phyloP scores from a whole-genome alignment of 1,284 basidiomycete genomes.

The Fistulinella cinereoalba region DNA sequence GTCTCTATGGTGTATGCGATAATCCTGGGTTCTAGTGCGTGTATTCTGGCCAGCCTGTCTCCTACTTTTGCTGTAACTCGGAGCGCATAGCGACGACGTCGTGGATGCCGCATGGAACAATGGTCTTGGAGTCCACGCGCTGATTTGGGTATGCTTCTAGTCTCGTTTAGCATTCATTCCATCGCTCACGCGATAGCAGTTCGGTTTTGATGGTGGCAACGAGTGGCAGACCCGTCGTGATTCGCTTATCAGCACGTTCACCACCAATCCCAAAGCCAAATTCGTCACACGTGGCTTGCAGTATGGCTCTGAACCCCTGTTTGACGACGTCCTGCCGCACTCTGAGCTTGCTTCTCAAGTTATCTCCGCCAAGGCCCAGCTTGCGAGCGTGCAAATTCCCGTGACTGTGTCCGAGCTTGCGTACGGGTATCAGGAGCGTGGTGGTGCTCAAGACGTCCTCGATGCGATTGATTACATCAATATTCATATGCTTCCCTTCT shows the following conservation, averaged over 20 bases:
- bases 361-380: conserved; percentile 44
- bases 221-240: conserved; percentile 58
- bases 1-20: conserved; percentile 69
- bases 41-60: not conserved
- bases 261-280: conserved; percentile 61
- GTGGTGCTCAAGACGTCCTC: conserved; percentile 57
- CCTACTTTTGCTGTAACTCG: not conserved
- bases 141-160: conserved; percentile 60
- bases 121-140: conserved; percentile 66
- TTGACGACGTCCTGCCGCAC: conserved; percentile 55
- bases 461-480: conserved; percentile 65
- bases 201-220: conserved; percentile 58
- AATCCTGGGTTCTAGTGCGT: conserved; percentile 61
- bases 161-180: not conserved
- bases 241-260: conserved; percentile 51
- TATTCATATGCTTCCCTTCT: conserved; percentile 75
- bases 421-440: conserved; percentile 50
- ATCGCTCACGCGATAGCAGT: conserved; percentile 37
- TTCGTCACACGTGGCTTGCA: conserved; percentile 67
- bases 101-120: conserved; percentile 71
- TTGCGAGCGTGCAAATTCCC: conserved; percentile 56
- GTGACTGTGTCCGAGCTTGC: conserved; percentile 60
- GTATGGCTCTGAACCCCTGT: conserved; percentile 76
- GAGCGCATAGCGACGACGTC: conserved; percentile 52
- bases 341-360: conserved; percentile 57